These are phyloP conservation scores for Quillaja saponaria DNA, from an alignment of 306 rosid species.

Conservation along the genomic window DNA sequence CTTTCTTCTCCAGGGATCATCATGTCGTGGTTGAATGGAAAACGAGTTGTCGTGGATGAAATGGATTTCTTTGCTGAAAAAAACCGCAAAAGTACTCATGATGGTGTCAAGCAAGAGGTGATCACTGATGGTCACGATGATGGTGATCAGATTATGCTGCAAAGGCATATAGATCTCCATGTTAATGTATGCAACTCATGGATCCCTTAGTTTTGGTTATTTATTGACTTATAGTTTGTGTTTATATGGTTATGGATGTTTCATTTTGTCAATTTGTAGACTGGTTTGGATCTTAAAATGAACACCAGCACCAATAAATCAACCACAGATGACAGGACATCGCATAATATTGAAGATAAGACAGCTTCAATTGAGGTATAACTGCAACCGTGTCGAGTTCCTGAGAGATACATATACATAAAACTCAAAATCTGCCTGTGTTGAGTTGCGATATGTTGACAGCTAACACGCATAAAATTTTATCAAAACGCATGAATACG, in stretches of 20 bases:
- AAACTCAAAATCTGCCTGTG: too few relatives aligned
- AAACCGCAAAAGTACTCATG: not conserved
- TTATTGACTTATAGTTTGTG: too few relatives aligned
- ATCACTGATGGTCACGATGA: slow-evolving; percentile 5
- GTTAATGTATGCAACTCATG: slow-evolving; percentile 43
- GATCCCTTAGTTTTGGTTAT: too few relatives aligned
- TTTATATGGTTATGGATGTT: too few relatives aligned
- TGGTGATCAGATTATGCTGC: slow-evolving; percentile 24
- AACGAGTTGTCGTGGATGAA: slow-evolving; percentile 40
- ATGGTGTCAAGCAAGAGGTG: slow-evolving; percentile 20
- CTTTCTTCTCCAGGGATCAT: slow-evolving; percentile 5
- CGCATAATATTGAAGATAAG: slow-evolving; percentile 34
- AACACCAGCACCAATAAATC: slow-evolving; percentile 36
- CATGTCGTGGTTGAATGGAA: slow-evolving; percentile 29
- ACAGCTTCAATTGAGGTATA: not conserved
- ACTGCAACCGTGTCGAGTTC: too few relatives aligned
- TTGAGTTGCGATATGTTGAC: too few relatives aligned
- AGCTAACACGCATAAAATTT: too few relatives aligned
- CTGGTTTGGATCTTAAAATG: slow-evolving; percentile 55
- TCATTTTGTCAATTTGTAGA: slow-evolving; percentile 27
- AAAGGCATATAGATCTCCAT: slow-evolving; percentile 20
- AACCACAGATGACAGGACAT: slow-evolving; percentile 38
- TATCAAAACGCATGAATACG: too few relatives aligned
- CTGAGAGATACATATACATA: too few relatives aligned
- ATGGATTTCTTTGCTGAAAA: slow-evolving; percentile 55